These are phyloP conservation scores for Venturia oleaginea DNA, from an alignment of 2,329 filamentous ascomycete genomes.

Conservation along the genomic window DNA sequence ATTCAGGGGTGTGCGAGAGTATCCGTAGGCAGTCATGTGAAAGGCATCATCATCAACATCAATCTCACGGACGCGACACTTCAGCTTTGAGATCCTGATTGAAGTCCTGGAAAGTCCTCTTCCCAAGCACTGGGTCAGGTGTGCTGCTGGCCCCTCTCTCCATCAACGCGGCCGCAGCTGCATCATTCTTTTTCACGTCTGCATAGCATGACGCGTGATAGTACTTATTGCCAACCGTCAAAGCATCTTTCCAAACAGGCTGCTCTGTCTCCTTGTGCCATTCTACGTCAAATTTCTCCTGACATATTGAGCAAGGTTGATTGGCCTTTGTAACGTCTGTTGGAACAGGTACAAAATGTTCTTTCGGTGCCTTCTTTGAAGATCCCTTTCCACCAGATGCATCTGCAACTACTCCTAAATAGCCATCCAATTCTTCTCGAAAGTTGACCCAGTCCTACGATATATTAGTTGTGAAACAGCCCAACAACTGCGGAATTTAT, in stretches of 20 bases:
- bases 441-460: conserved; percentile 80
- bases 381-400: conserved; percentile 18
- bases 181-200: conserved; percentile 57
- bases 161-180: conserved; percentile 10
- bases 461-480: conserved; percentile 14
- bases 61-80: conserved; percentile 8
- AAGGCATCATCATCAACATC: conserved; percentile 1
- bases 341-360: conserved; percentile 73
- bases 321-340: conserved; percentile 67
- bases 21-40: neutral
- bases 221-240: conserved; percentile 66
- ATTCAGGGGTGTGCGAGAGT: neutral
- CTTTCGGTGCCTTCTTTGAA: conserved; percentile 48
- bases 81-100: conserved; percentile 10
- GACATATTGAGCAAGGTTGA: conserved; percentile 82
- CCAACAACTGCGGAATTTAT: conserved; percentile 22
- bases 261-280: conserved; percentile 92
- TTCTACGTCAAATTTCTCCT: conserved; percentile 85
- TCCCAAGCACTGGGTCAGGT: conserved; percentile 14
- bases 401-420: conserved; percentile 17
- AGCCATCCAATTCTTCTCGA: conserved; percentile 63
- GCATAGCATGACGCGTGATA: conserved; percentile 87
- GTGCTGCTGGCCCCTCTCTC: conserved; percentile 11
- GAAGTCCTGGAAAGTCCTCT: conserved; percentile 13
- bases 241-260: conserved; percentile 91